Base-by-base conservation (phyloP, 192 early-diverging fungal genomes). In the Gigaspora rosea region DNA sequence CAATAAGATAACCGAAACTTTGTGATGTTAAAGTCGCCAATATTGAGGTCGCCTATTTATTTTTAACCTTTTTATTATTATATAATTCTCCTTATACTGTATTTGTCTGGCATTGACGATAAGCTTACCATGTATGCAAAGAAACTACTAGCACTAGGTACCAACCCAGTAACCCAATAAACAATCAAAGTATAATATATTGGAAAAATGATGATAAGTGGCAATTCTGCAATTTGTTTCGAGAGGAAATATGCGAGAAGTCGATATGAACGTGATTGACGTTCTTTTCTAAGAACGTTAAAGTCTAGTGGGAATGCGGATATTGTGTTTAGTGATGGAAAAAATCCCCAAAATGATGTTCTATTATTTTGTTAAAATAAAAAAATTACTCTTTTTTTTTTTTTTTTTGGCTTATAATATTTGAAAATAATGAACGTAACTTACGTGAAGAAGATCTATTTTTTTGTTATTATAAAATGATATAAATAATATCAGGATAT, bases 181-280 rank as follows among this genome's bases (percentile, higher is more conserved):
- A 73, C 72, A n/a, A 27, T 18, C 8, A 59, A n/a, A 3, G 8
- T 46, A 46, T 41, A 73, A 8, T 46, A 59, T 48, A 20, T 2
- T n/a, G 52, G 71, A 27, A n/a, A 9, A 47, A 59, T 1, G 4
- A 73, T n/a, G 4, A 8, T n/a, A 22, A 74, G 46, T 9, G 57
- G 41, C 10, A 74, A n/a, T 74, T 74, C 72, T 4, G 72, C 72
- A 1, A 61, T 18, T 74, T 46, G 35, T 48, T 74, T 74, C 4
- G 57, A 47, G 8, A 74, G 3, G 27, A 58, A 74, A 16, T 73
- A 73, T 12, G 72, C 5, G 4, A 51, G 20, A 36, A 73, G 35
- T 32, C 57, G 72, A 59, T 73, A 61, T 11, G 72, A 73, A 32
- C 57, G 57, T 48, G 57, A 73, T 59, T 73, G 72, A 27, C 72